phyloP scores from a whole-genome alignment of 371 early-diverging fungal genomes.

The Mucor irregularis region DNA sequence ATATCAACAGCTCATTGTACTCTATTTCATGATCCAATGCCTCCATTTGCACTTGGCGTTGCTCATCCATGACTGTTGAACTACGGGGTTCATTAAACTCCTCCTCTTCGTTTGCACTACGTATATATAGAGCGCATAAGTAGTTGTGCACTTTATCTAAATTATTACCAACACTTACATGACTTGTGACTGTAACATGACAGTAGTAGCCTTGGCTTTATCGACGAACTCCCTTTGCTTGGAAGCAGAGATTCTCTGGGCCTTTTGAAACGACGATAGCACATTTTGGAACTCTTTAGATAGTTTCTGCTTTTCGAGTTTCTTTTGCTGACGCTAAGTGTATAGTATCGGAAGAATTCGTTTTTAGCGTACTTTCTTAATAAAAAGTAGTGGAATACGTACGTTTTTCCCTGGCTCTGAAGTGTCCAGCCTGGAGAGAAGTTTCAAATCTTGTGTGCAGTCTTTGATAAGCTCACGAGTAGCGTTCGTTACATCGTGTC shows the following conservation, averaged over 20 bases:
- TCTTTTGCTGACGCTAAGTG: constrained; percentile 76
- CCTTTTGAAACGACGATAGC: constrained; percentile 80
- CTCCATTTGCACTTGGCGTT: constrained; percentile 66
- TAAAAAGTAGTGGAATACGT: neutral
- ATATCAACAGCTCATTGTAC: constrained; percentile 89
- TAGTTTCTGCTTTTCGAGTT: constrained; percentile 78
- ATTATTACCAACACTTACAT: constrained; percentile 20
- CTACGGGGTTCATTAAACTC: constrained; percentile 42
- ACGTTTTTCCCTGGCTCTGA: constrained; percentile 6
- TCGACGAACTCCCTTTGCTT: constrained; percentile 85
- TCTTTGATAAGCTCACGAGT: constrained; percentile 81
- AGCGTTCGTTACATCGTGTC: constrained; percentile 79
- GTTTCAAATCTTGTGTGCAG: constrained; percentile 75
- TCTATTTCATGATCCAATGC: constrained; percentile 88
- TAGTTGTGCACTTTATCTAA: neutral
- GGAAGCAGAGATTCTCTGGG: constrained; percentile 79
- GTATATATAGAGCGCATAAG: constrained; percentile 17
- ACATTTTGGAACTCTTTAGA: constrained; percentile 93
- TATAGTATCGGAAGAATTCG: neutral
- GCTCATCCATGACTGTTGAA: constrained; percentile 34
- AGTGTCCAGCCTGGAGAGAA: constrained; percentile 41
- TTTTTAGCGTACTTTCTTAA: no score
- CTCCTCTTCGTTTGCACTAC: constrained; percentile 51
- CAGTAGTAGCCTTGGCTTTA: constrained; percentile 56
- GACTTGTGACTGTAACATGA: constrained; percentile 39